These are phyloP conservation scores for Lyophyllum semitale DNA, from an alignment of 768 basidiomycete genomes.

Conservation along the genomic window DNA sequence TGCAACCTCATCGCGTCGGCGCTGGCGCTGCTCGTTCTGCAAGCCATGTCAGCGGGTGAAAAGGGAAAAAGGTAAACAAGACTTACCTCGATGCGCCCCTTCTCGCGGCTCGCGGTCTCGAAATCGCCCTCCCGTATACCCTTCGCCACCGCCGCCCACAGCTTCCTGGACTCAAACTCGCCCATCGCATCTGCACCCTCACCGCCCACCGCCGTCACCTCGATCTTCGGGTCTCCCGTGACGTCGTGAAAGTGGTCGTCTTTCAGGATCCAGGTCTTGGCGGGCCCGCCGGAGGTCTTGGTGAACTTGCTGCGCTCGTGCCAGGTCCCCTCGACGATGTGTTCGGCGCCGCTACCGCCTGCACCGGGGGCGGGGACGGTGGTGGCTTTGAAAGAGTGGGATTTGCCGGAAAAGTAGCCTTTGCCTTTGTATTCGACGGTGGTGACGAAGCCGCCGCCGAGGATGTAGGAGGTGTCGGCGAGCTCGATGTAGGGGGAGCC, in stretches of 20 bases:
- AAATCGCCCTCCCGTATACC: conserved; percentile 93
- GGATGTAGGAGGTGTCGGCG: conserved; percentile 77
- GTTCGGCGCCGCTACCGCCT: conserved; percentile 30
- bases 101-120: conserved; percentile 86
- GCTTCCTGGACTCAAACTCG: conserved; percentile 84
- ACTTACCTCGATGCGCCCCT: conserved; percentile 86
- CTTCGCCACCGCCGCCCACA: conserved; percentile 87
- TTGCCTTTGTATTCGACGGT: conserved; percentile 94
- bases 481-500: conserved; percentile 93
- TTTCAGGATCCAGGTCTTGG: conserved; percentile 20
- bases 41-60: conserved; percentile 1
- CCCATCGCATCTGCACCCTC: conserved; percentile 59
- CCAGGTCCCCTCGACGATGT: conserved; percentile 82
- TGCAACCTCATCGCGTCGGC: conserved; percentile 77
- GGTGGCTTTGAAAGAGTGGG: conserved; percentile 89
- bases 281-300: conserved; percentile 20
- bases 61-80: not conserved
- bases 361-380: conserved; percentile 41
- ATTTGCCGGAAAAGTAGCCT: conserved; percentile 92
- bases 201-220: conserved; percentile 63
- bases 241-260: conserved; percentile 76
- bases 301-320: conserved; percentile 61
- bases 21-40: conserved; percentile 91
- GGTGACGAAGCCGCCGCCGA: conserved; percentile 41
- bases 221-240: conserved; percentile 62